A percentile compares a stretch with the other conserved stretches of the same genome.
phyloP scores from a whole-genome alignment of 331 rosid species.

The Acacia concinna region DNA sequence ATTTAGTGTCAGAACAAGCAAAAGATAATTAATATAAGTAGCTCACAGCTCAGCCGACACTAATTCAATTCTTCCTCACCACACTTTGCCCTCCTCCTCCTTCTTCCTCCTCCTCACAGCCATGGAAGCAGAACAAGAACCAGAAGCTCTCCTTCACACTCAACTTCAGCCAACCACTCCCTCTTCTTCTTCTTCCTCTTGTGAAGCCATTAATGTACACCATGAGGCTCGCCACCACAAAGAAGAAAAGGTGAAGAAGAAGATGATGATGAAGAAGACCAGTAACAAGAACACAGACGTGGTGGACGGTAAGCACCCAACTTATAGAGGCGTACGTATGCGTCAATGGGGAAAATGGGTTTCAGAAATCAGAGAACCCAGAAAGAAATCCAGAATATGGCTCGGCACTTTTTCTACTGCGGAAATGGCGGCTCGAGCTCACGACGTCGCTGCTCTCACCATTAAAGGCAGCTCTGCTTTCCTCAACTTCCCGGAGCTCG shows the following conservation, averaged over 20 bases:
- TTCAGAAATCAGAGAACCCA: conserved; percentile 83
- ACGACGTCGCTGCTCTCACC: conserved; percentile 72
- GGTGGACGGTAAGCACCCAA: conserved; percentile 44
- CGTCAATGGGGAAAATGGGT: conserved; percentile 96
- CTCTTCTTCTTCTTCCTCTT: not conserved
- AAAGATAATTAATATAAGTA: conserved; percentile 20
- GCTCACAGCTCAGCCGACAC: conserved; percentile 36
- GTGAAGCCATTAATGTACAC: not conserved
- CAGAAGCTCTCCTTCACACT: conserved; percentile 24
- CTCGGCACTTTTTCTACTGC: conserved; percentile 68
- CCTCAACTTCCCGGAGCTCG: conserved; percentile 81
- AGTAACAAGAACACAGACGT: not conserved
- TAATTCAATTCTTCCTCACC: conserved; percentile 28
- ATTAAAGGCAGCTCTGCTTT: conserved; percentile 65
- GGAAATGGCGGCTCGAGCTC: conserved; percentile 90
- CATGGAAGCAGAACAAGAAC: conserved; percentile 30
- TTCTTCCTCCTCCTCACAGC: not conserved
- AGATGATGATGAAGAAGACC: not conserved
- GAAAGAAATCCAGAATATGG: conserved; percentile 82
- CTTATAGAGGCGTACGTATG: conserved; percentile 77
- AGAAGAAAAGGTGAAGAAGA: conserved; percentile 16
- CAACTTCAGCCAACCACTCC: not conserved
- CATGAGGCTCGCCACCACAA: not conserved
- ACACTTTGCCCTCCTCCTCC: conserved; percentile 9
- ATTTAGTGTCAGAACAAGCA: not conserved